A percentile compares a stretch with the other conserved stretches of the same genome.
These are phyloP conservation scores for Peronospora tabacina DNA, from an alignment of 352 stramenopile species.

Conservation along the genomic window DNA sequence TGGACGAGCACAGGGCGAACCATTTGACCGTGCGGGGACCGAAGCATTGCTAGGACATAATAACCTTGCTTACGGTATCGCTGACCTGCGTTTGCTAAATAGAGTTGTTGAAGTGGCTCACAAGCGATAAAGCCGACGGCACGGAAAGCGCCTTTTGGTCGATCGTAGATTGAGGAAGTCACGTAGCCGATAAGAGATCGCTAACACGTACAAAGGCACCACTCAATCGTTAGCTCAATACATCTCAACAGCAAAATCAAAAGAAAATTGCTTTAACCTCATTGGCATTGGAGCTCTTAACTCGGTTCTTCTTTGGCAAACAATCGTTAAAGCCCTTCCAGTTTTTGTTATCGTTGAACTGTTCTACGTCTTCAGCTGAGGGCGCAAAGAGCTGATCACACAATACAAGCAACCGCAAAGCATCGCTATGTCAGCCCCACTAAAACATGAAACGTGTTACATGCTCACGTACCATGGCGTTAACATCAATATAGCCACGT, in stretches of 20 bases:
- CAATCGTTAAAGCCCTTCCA: slow-evolving; percentile 31
- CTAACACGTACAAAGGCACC: slow-evolving; percentile 15
- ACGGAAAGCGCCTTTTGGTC: slow-evolving; percentile 56
- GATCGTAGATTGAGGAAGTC: slow-evolving; percentile 74
- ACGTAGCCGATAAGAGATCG: slow-evolving; percentile 49
- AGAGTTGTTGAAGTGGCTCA: slow-evolving; percentile 51
- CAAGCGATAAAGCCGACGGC: slow-evolving; percentile 59
- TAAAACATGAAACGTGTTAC: neutral
- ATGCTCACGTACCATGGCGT: slow-evolving; percentile 48
- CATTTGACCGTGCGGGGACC: slow-evolving; percentile 39
- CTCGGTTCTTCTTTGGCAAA: slow-evolving; percentile 15
- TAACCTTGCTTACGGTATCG: slow-evolving; percentile 9
- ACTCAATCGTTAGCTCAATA: slow-evolving; percentile 1
- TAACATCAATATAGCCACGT: slow-evolving; percentile 47
- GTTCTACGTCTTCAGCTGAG: slow-evolving; percentile 19
- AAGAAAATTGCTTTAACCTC: slow-evolving; percentile 8
- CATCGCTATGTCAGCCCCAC: neutral
- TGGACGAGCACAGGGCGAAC: slow-evolving; percentile 43
- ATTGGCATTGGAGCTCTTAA: slow-evolving; percentile 5
- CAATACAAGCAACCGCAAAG: neutral
- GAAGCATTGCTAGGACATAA: slow-evolving; percentile 40
- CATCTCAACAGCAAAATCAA: neutral
- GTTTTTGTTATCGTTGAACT: slow-evolving; percentile 25
- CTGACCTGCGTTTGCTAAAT: slow-evolving; percentile 22
- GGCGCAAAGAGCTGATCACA: slow-evolving; percentile 31